Base-by-base conservation (phyloP, 768 basidiomycete genomes). In the Trametes meyenii region DNA sequence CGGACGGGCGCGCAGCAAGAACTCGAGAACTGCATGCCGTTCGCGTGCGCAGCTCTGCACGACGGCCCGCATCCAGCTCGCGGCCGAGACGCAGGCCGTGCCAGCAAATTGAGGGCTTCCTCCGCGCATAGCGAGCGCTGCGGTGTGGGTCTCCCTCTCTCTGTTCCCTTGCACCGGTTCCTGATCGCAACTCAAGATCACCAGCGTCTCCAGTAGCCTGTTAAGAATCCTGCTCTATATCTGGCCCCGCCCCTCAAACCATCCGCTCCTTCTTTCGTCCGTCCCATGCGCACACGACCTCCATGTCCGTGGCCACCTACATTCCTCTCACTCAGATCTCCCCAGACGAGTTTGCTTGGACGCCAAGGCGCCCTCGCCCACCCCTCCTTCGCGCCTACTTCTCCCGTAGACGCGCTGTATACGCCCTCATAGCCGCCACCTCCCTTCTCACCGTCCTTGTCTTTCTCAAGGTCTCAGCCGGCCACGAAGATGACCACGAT, bases 241-340 rank as follows among this genome's bases (percentile, higher is more conserved):
- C 14, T 24, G 39, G 29, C 23, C 23, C n/a, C 23, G 23, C 55
- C 50, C 64, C 42, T 1, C 55, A 38, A 3, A 76, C 75, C 3
- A 67, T 53, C 49, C 54, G 62, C 7, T 60, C 74, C 3, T n/a
- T 54, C 38, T 53, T 67, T 5, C 60, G 50, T 33, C 45, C 46
- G 13, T 38, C 33, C 21, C 64, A 50, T 38, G 46, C 33, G 1
- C 46, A 40, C 49, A 8, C 50, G 5, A 16, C 46, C 11, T 45
- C 44, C 56, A 60, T 60, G 58, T 51, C 58, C 23, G 58, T 57
- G 45, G 57, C 62, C 2, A 59, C 44, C 55, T 69, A 69, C 55
- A 64, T 67, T 48, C 68, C 68, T 51, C 62, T 69, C 52, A 50
- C 68, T 42, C 66, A 66, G 29, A 58, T 64, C 33, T 50, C 66